These are phyloP conservation scores for Fusarium poae DNA, from an alignment of 2,329 filamentous ascomycete genomes.

Conservation along the genomic window DNA sequence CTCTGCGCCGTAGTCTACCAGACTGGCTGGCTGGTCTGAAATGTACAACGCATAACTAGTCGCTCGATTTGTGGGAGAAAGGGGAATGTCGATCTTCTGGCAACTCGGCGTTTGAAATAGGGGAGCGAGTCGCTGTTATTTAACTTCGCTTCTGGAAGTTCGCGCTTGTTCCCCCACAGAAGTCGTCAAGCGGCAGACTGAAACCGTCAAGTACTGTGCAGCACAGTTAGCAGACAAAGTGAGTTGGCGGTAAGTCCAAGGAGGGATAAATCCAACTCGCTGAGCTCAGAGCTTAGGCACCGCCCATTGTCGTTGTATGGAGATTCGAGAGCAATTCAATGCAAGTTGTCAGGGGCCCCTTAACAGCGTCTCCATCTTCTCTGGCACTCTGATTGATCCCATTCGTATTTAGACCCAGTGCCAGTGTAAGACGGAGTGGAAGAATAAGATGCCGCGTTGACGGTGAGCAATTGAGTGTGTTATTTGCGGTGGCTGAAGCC, in stretches of 20 bases:
- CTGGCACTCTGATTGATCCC: slow-evolving; percentile 31
- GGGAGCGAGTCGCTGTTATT: slow-evolving; percentile 25
- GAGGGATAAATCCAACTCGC: slow-evolving; percentile 10
- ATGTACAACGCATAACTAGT: slow-evolving; percentile 33
- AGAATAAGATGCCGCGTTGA: slow-evolving; percentile 27
- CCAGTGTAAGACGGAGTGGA: slow-evolving; percentile 25
- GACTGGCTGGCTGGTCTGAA: slow-evolving; percentile 5
- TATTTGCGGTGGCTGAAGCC: slow-evolving; percentile 36
- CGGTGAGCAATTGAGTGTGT: slow-evolving; percentile 29
- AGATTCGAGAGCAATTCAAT: slow-evolving; percentile 17
- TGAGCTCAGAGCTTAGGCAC: slow-evolving; percentile 19
- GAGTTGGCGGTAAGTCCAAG: slow-evolving; percentile 23
- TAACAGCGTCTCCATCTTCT: slow-evolving; percentile 33
- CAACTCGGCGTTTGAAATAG: slow-evolving; percentile 20
- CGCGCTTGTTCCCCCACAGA: not conserved
- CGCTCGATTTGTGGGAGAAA: slow-evolving; percentile 30
- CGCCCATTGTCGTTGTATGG: slow-evolving; percentile 5
- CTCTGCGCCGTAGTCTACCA: not conserved
- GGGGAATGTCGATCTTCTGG: slow-evolving; percentile 34
- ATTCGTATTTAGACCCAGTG: not conserved
- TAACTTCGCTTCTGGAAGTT: slow-evolving; percentile 36
- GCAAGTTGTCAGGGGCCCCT: slow-evolving; percentile 31
- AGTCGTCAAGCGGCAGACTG: slow-evolving; percentile 22
- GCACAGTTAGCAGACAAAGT: slow-evolving; percentile 15
- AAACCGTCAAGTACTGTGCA: slow-evolving; percentile 25